Conservation (phyloP, 108 stramenopile species). For the Pseudonitzschia delicatissima region DNA sequence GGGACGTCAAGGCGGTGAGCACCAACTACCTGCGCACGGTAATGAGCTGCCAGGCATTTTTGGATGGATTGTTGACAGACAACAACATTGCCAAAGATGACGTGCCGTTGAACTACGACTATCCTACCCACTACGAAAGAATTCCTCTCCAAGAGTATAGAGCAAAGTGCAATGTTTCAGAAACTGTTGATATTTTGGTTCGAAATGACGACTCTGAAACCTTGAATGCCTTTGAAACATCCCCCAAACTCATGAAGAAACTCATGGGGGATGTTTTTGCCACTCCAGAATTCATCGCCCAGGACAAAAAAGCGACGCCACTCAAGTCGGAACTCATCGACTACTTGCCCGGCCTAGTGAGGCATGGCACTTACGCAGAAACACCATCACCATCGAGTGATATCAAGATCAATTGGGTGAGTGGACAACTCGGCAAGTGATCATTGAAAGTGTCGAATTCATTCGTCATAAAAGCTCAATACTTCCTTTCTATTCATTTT, state of each 20-base stretch:
- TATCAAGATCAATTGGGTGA: slow-evolving; percentile 69
- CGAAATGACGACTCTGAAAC: slow-evolving; percentile 56
- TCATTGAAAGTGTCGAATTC: too few species aligned
- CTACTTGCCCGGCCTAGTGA: slow-evolving; percentile 55
- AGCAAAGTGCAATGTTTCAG: slow-evolving; percentile 4
- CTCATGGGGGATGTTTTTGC: slow-evolving; percentile 57
- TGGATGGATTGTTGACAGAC: slow-evolving; percentile 69
- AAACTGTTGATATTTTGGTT: slow-evolving; percentile 44
- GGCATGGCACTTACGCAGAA: background rate
- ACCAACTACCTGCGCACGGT: slow-evolving; percentile 82
- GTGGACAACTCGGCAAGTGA: slow-evolving; percentile 56
- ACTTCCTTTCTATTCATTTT: too few species aligned
- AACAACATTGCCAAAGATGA: background rate
- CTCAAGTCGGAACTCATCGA: slow-evolving; percentile 57
- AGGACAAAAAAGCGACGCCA: slow-evolving; percentile 52
- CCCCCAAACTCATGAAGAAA: slow-evolving; percentile 63
- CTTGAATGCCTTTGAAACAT: slow-evolving; percentile 74
- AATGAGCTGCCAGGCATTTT: slow-evolving; percentile 64
- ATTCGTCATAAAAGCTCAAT: too few species aligned
- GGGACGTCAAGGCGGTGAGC: slow-evolving; percentile 63
- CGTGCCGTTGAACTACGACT: background rate
- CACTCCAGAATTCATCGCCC: slow-evolving; percentile 51
- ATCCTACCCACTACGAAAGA: background rate
- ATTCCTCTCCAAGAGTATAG: background rate
- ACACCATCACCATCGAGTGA: slow-evolving; percentile 36